A percentile compares a stretch with the other conserved stretches of the same genome.
These are phyloP conservation scores for Fonsecaea pedrosoi DNA, from an alignment of 2,329 filamentous ascomycete genomes.

Conservation along the genomic window DNA sequence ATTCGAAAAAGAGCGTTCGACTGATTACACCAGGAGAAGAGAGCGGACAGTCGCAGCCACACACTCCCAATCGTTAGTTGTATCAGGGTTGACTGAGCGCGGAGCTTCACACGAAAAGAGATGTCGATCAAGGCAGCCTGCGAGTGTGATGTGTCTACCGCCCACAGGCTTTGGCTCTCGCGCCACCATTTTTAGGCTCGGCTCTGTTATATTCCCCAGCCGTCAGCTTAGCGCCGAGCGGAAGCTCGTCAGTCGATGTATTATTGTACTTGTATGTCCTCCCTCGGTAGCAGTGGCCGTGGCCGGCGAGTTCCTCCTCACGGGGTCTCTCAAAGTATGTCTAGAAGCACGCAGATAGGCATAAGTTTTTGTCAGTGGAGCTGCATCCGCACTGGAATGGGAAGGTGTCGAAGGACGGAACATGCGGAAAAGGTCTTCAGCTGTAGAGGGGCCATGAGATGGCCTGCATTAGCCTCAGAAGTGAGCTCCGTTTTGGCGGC, in stretches of 20 bases:
- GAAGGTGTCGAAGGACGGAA: constrained; percentile 2
- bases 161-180: not conserved
- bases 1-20: constrained; percentile 54
- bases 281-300: not conserved
- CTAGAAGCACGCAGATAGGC: not conserved
- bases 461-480: constrained; percentile 17
- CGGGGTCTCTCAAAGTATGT: not conserved
- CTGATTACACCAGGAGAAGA: constrained; percentile 54
- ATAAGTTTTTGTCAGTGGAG: not conserved
- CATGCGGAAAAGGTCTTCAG: not conserved
- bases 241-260: not conserved
- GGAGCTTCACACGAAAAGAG: constrained; percentile 3
- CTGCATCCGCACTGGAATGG: not conserved
- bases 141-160: not conserved
- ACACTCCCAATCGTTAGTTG: not conserved
- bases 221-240: not conserved
- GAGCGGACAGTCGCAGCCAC: constrained; percentile 16
- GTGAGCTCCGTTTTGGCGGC: constrained; percentile 4
- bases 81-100: not conserved
- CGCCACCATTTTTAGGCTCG: not conserved
- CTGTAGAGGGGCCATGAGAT: constrained; percentile 7
- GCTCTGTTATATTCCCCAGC: not conserved
- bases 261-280: not conserved
- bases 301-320: not conserved
- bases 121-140: not conserved